Percentiles rank a stretch among this genome's conserved stretches.
phyloP scores from a whole-genome alignment of 1,284 basidiomycete genomes.

The Microbotryum intermedium region DNA sequence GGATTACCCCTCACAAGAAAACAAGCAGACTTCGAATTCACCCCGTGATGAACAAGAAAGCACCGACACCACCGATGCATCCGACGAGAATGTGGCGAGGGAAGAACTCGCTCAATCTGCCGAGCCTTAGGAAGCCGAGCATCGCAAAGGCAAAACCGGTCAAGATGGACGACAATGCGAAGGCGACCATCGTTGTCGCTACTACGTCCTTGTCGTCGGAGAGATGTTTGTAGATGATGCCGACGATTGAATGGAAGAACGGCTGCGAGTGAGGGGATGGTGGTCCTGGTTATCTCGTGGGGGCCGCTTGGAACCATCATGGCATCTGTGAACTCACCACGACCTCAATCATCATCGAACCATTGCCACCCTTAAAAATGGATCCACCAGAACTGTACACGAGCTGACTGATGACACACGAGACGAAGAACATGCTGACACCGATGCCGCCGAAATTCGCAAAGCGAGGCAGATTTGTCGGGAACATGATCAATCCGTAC shows the following conservation, averaged over 20 bases:
- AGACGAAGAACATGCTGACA: slow-evolving; percentile 84
- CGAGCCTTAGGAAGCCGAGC: slow-evolving; percentile 75
- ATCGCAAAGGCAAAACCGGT: slow-evolving; percentile 83
- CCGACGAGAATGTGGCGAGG: slow-evolving; percentile 91
- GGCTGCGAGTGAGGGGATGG: slow-evolving; percentile 54
- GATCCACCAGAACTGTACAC: slow-evolving; percentile 79
- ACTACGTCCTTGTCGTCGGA: slow-evolving; percentile 59
- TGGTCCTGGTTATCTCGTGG: too few relatives aligned
- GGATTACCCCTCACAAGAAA: neutral
- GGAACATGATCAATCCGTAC: slow-evolving; percentile 61
- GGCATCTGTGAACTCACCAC: slow-evolving; percentile 54
- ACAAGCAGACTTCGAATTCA: slow-evolving; percentile 38
- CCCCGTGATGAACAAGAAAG: slow-evolving; percentile 85
- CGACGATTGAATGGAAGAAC: slow-evolving; percentile 88
- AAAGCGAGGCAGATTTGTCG: slow-evolving; percentile 65
- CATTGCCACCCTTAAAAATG: slow-evolving; percentile 66
- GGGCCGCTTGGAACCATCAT: neutral
- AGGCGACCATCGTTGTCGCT: slow-evolving; percentile 84
- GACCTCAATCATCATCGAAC: slow-evolving; percentile 98
- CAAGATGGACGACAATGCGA: slow-evolving; percentile 78
- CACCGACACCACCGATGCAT: slow-evolving; percentile 92
- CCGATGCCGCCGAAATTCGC: slow-evolving; percentile 74
- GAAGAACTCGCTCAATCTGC: slow-evolving; percentile 87
- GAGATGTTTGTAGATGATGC: slow-evolving; percentile 56
- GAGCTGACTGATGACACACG: slow-evolving; percentile 71